phyloP scores from a whole-genome alignment of 179 eudicot genomes.

The Silene coronaria region DNA sequence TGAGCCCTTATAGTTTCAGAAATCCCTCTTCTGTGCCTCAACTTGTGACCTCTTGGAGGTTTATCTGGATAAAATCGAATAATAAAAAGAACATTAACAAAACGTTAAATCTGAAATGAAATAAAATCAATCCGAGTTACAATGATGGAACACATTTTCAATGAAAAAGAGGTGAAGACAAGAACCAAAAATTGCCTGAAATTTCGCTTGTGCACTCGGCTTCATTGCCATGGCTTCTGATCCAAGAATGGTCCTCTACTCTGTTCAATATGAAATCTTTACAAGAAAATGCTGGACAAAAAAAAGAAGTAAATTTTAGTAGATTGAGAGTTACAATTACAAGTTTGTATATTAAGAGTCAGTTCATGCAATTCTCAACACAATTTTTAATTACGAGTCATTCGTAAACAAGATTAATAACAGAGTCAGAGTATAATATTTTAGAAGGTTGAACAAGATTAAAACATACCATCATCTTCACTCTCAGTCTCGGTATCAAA shows the following conservation, averaged over 20 bases:
- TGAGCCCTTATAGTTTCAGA: conserved; percentile 73
- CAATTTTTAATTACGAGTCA: no score
- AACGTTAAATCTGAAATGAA: background rate
- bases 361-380: no score
- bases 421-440: no score
- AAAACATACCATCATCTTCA: conserved; percentile 67
- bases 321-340: background rate
- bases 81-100: background rate
- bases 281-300: conserved; percentile 42
- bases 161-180: background rate
- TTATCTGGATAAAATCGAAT: conserved; percentile 32
- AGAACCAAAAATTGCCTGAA: conserved; percentile 30
- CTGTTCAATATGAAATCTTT: conserved; percentile 38
- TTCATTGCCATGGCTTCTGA: conserved; percentile 27
- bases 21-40: conserved; percentile 69
- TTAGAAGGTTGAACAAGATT: no score
- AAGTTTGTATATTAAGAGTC: no score
- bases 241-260: conserved; percentile 31
- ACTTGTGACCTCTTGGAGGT: conserved; percentile 27
- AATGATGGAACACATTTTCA: background rate
- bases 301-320: background rate
- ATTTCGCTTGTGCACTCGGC: conserved; percentile 36
- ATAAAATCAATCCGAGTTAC: background rate
- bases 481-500: conserved; percentile 79
- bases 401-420: no score